These are phyloP conservation scores for Hydrangea macrophylla DNA, from an alignment of 148 eudicot genomes.

Conservation along the genomic window DNA sequence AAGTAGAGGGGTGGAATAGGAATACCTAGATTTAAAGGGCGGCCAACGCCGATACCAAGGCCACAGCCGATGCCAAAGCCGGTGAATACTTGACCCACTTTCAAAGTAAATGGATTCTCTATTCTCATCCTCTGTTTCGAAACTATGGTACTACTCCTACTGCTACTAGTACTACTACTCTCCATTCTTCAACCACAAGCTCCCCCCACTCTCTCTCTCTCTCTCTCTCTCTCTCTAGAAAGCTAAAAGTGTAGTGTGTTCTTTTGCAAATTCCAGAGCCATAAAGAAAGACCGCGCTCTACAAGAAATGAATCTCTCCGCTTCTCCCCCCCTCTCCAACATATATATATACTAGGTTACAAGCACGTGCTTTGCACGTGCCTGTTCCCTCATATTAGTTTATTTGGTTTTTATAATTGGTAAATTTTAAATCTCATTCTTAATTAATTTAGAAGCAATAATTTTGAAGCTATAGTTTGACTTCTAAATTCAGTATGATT, in stretches of 20 bases:
- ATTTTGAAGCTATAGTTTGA: no score
- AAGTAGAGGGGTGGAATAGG: neutral
- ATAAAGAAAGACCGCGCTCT: neutral
- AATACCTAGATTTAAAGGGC: slow-evolving; percentile 80
- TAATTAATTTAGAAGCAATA: no score
- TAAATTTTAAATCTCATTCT: no score
- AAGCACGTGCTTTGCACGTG: no score
- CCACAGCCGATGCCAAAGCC: slow-evolving; percentile 95
- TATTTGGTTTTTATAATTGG: no score
- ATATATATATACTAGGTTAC: no score
- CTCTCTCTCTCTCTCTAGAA: neutral
- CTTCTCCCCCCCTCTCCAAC: no score
- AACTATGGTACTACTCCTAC: slow-evolving; percentile 16
- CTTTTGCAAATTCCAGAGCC: neutral
- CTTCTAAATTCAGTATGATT: no score
- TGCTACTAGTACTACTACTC: slow-evolving; percentile 20
- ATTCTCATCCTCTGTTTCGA: slow-evolving; percentile 27
- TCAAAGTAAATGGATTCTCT: slow-evolving; percentile 75
- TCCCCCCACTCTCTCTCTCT: neutral
- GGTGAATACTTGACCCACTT: slow-evolving; percentile 76
- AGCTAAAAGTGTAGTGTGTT: no score
- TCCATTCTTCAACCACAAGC: slow-evolving; percentile 18
- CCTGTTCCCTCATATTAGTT: no score
- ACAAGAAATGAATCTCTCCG: no score
- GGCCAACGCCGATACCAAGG: slow-evolving; percentile 87